Conservation (phyloP, 306 rosid genomes). For the Myrica gale region DNA sequence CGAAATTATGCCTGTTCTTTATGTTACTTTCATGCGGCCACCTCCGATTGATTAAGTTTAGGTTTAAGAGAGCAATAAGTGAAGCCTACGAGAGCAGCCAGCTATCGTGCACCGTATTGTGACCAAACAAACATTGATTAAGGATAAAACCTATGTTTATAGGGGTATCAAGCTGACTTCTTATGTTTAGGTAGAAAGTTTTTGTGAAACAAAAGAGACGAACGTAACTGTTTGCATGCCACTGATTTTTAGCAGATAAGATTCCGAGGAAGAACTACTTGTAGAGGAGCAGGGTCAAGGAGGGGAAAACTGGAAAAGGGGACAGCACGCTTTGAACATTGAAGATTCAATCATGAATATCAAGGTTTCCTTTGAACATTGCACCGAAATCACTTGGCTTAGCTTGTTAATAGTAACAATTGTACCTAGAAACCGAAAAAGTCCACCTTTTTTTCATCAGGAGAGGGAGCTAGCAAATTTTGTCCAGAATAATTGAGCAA, state of each 20-base stretch:
- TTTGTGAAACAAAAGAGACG: too few species aligned
- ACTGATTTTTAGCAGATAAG: too few species aligned
- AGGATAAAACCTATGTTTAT: too few species aligned
- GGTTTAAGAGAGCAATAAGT: background rate
- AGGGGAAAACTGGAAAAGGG: background rate
- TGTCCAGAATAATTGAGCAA: background rate
- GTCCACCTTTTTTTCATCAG: background rate
- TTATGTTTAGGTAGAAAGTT: too few species aligned
- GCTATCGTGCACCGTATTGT: background rate
- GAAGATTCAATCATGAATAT: background rate
- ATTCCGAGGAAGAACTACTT: background rate
- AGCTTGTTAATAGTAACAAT: too few species aligned
- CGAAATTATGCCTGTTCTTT: conserved; percentile 7
- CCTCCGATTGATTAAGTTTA: conserved; percentile 1
- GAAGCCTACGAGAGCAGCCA: background rate
- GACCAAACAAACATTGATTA: background rate
- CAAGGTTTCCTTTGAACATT: background rate
- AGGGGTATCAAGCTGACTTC: too few species aligned
- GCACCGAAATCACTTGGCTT: background rate
- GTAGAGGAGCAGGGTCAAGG: background rate
- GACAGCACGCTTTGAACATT: background rate
- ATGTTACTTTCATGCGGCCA: conserved; percentile 9
- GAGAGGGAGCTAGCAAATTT: background rate
- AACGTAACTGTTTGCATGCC: too few species aligned
- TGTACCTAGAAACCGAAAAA: too few species aligned